A percentile compares a stretch with the other conserved stretches of the same genome.
Evolutionary conservation across 108 stramenopile species (phyloP).

Genomic region (Cylindrotheca fusiformis): DNA sequence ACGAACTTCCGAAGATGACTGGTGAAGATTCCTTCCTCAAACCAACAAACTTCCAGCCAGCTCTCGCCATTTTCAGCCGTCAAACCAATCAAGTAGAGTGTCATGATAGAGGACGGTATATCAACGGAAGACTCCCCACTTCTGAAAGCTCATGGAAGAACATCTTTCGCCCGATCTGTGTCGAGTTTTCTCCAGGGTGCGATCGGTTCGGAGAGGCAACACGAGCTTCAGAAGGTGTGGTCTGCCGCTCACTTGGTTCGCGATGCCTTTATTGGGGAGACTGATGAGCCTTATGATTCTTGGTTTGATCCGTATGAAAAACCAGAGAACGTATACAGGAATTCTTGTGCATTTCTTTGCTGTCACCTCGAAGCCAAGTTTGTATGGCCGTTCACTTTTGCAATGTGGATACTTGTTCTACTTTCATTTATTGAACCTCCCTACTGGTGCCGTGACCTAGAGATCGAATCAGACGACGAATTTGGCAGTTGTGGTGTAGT

Average conservation of each 20-base stretch:
- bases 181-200: background rate
- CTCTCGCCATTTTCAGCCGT: too few species aligned
- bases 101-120: background rate
- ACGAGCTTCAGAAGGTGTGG: background rate
- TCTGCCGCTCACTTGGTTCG: slow-evolving; percentile 62
- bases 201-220: background rate
- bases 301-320: slow-evolving; percentile 59
- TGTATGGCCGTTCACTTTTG: slow-evolving; percentile 19
- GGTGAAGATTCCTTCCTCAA: too few species aligned
- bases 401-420: slow-evolving; percentile 46
- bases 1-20: too few species aligned
- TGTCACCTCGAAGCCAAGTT: slow-evolving; percentile 31
- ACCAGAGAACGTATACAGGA: slow-evolving; percentile 13
- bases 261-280: slow-evolving; percentile 59
- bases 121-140: background rate
- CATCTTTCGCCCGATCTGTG: background rate
- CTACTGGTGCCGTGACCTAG: slow-evolving; percentile 55
- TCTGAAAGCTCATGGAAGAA: background rate
- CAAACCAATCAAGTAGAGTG: too few species aligned
- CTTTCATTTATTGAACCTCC: slow-evolving; percentile 75
- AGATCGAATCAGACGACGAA: slow-evolving; percentile 19
- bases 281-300: slow-evolving; percentile 36
- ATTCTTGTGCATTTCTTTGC: slow-evolving; percentile 35
- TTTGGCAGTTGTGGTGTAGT: slow-evolving; percentile 38
- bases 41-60: too few species aligned